Percentiles rank a stretch among this genome's conserved stretches.
Evolutionary conservation across 495 filamentous ascomycete species (phyloP).

Genomic region (Viridothelium virens): DNA sequence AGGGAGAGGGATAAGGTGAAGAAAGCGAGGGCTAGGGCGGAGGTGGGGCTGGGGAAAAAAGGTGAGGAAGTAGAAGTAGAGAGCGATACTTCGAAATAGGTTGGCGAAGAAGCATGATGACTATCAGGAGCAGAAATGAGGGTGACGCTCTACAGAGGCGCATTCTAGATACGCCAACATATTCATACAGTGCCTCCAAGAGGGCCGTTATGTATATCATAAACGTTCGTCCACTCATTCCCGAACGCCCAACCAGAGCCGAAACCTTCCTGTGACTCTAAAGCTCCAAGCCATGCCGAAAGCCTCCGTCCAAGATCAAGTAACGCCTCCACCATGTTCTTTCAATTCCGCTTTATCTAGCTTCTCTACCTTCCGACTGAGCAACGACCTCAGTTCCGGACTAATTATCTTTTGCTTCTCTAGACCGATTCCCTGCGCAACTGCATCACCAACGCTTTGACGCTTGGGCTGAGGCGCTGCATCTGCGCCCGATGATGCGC

Average conservation of each 20-base stretch:
- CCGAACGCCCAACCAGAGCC: neutral
- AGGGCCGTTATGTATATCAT: neutral
- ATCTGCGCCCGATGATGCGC: neutral
- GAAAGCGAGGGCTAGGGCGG: slow-evolving; percentile 24
- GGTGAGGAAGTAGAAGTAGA: slow-evolving; percentile 2
- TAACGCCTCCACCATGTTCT: slow-evolving; percentile 34
- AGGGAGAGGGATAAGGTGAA: slow-evolving; percentile 23
- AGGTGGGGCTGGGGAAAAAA: slow-evolving; percentile 15
- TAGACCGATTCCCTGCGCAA: slow-evolving; percentile 29
- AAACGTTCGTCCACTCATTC: neutral
- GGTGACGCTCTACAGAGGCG: too few relatives aligned
- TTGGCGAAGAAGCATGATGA: too few relatives aligned
- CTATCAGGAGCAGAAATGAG: too few relatives aligned
- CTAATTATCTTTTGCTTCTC: slow-evolving; percentile 62
- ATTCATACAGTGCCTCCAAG: slow-evolving; percentile 8
- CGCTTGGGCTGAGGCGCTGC: slow-evolving; percentile 7
- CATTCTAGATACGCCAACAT: neutral
- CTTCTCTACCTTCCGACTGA: slow-evolving; percentile 63
- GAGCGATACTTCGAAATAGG: neutral
- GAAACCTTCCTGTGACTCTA: neutral
- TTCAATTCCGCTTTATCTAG: slow-evolving; percentile 47
- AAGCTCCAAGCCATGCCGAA: neutral
- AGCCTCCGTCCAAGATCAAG: neutral
- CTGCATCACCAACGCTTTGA: slow-evolving; percentile 28
- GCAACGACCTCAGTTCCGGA: slow-evolving; percentile 65